Base-by-base conservation (phyloP, 2,329 filamentous ascomycete species). In the Sporothrix brasiliensis region DNA sequence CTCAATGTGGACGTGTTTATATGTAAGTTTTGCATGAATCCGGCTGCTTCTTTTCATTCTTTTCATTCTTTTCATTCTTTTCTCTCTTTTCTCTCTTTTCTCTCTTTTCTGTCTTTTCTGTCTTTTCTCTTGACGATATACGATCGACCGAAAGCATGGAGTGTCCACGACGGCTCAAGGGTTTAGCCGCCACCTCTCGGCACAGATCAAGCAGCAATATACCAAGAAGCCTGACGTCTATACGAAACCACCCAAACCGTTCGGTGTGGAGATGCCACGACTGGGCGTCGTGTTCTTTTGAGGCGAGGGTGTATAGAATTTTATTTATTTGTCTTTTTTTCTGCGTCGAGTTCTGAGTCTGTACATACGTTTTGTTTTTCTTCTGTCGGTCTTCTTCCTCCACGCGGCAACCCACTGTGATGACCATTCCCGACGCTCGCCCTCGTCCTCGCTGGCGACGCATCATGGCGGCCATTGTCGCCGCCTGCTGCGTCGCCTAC, bases 401-500 rank as follows among this genome's bases (percentile, higher is more conserved):
- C 39, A 34, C 34, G 9, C 34, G 34, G 6, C 34, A 34, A 34
- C 7, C 34, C 34, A 34, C 34, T 34, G 34, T 9, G 34, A 34
- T 34, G 34, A 34, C 10, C 19, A 44, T 61, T 34, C 2, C 56
- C 34, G 56, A 61, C 11, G n/a, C 27, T 7, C 56, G 34, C 14
- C 34, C 56, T 7, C 34, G 34, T 34, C 34, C 34, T 34, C 56
- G 56, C 34, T 61, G 56, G 67, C 67, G 54, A 21, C 67, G 27
- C 14, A 44, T 47, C 7, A 16, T 52, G 0, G 67, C 54, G 41
- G 54, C 67, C 44, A 41, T 69, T 7, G 27, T 69, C 21, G 27
- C 7, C 13, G 53, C 24, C 47, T 69, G 67, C 44, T 50, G 19
- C 44, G 49, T 41, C 49, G 41, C 60, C 19, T 56, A 70, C 41